Percentiles rank a stretch among this genome's conserved stretches.
phyloP scores from a whole-genome alignment of 1,139 yeast genomes.

The Candida sanyaensis region DNA sequence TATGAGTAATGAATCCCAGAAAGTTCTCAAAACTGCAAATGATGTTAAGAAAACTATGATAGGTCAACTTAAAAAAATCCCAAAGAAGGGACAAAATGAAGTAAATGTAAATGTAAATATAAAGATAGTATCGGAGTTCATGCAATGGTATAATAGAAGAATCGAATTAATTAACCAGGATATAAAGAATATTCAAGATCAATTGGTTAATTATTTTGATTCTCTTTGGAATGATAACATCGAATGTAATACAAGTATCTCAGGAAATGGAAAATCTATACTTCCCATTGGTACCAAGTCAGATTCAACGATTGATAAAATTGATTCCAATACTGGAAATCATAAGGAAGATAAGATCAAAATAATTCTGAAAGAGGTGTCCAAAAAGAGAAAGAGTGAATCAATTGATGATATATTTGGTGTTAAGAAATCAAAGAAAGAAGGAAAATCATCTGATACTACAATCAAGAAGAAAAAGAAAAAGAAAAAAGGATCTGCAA shows the following conservation, averaged over 20 bases:
- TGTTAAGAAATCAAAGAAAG: slow-evolving; percentile 3
- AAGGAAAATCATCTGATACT: neutral
- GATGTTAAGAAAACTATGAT: neutral
- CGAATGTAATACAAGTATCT: no score
- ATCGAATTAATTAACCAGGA: neutral
- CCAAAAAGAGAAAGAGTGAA: slow-evolving; percentile 6
- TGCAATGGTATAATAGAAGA: neutral
- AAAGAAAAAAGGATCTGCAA: slow-evolving; percentile 49
- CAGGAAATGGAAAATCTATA: neutral
- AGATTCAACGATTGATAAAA: neutral
- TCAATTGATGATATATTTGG: slow-evolving; percentile 10
- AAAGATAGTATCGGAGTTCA: neutral
- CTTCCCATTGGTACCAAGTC: neutral
- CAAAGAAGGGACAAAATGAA: neutral
- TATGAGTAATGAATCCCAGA: neutral
- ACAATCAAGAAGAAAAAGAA: slow-evolving; percentile 26
- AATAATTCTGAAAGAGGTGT: neutral
- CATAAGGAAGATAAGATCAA: no score
- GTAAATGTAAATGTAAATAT: neutral
- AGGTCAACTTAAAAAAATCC: neutral
- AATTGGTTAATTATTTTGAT: neutral
- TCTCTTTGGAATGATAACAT: neutral
- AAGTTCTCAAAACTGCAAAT: neutral
- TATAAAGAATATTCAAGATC: neutral
- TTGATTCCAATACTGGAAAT: no score